Conservation (phyloP, 176 grass and related monocot species). For the Oryza brachyantha region DNA sequence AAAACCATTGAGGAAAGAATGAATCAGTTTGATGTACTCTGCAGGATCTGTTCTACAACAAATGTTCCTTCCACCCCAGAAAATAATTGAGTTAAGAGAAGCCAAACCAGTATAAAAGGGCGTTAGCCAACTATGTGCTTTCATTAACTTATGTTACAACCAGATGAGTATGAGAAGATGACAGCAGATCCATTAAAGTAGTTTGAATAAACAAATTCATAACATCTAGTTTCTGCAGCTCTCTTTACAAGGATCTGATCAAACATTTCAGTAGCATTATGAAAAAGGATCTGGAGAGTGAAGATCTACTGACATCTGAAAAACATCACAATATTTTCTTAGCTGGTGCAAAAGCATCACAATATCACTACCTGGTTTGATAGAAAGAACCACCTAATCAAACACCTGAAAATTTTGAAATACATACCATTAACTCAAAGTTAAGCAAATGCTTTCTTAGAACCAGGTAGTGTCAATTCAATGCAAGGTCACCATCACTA, state of each 20-base stretch:
- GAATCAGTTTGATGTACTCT: not conserved
- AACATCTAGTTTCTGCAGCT: not conserved
- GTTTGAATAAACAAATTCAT: not conserved
- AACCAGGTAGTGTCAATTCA: not conserved
- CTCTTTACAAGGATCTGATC: not conserved
- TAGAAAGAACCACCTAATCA: not conserved
- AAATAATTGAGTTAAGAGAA: not conserved
- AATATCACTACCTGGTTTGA: not conserved
- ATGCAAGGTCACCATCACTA: not conserved
- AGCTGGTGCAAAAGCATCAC: not conserved
- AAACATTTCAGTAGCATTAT: not conserved
- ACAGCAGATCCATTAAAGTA: not conserved
- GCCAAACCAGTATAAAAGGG: not conserved
- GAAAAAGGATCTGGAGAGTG: not conserved
- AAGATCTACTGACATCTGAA: not conserved
- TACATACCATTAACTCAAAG: not conserved
- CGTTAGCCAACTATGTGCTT: not conserved
- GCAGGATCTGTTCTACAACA: not conserved
- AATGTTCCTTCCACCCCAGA: not conserved
- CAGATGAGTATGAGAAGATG: not conserved
- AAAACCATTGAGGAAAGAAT: not conserved
- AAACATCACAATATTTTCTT: not conserved
- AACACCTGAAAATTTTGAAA: not conserved
- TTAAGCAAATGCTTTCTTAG: not conserved
- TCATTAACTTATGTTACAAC: not conserved